phyloP scores from a whole-genome alignment of 345 rosid species.

The Pugionium cornutum region DNA sequence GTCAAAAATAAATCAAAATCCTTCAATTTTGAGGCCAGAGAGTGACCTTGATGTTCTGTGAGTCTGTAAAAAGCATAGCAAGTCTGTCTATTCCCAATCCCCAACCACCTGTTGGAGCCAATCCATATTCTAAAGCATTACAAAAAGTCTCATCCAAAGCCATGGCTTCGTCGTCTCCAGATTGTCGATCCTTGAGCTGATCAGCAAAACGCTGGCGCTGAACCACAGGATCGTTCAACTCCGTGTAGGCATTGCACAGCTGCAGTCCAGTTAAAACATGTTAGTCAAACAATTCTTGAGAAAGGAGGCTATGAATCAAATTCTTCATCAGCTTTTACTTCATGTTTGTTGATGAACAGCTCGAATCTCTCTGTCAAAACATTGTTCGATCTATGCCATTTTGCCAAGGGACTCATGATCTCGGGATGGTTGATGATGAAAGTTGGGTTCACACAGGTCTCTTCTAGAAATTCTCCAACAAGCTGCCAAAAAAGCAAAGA shows the following conservation, averaged over 20 bases:
- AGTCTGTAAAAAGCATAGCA: slow-evolving; percentile 85
- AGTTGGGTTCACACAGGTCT: slow-evolving; percentile 84
- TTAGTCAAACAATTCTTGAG: background rate
- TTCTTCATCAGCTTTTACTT: slow-evolving; percentile 47
- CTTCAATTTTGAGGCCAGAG: background rate
- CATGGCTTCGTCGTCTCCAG: slow-evolving; percentile 99
- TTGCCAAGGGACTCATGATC: slow-evolving; percentile 42
- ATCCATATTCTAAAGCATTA: slow-evolving; percentile 77
- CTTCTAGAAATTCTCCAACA: slow-evolving; percentile 95
- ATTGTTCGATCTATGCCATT: slow-evolving; percentile 63
- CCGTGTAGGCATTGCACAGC: slow-evolving; percentile 97
- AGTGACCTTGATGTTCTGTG: slow-evolving; percentile 88
- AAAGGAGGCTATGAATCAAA: slow-evolving; percentile 4
- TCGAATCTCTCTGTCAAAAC: slow-evolving; percentile 93
- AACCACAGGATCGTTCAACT: slow-evolving; percentile 92
- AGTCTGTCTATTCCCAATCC: slow-evolving; percentile 91
- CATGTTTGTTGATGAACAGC: slow-evolving; percentile 86
- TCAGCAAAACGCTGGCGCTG: slow-evolving; percentile 93
- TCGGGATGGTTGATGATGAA: slow-evolving; percentile 75
- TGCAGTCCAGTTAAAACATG: slow-evolving; percentile 31
- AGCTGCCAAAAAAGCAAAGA: slow-evolving; percentile 49
- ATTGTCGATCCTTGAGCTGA: slow-evolving; percentile 93
- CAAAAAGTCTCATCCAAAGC: slow-evolving; percentile 93
- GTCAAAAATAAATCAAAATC: too few species aligned
- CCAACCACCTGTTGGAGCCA: slow-evolving; percentile 99